These are phyloP conservation scores for Aaosphaeria arxii DNA, from an alignment of 2,329 filamentous ascomycete genomes.

Conservation along the genomic window DNA sequence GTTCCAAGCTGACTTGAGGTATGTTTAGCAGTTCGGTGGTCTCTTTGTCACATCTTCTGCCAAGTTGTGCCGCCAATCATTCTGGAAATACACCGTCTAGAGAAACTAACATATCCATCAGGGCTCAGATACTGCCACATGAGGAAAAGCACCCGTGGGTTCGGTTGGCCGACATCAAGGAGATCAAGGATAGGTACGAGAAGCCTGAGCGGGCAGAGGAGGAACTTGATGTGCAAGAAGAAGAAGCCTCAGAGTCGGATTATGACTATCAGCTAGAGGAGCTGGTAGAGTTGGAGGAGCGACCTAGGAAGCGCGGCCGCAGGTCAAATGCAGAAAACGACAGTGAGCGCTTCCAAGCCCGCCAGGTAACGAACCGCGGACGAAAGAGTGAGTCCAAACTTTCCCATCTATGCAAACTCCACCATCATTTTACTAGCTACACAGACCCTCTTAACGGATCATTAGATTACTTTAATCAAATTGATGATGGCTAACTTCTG, in stretches of 20 bases:
- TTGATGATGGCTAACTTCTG: neutral
- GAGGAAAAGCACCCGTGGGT: conserved; percentile 29
- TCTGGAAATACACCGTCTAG: too few species aligned
- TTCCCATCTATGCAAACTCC: too few species aligned
- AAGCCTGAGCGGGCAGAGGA: conserved; percentile 13
- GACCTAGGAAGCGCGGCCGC: conserved; percentile 14
- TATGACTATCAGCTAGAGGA: conserved; percentile 28
- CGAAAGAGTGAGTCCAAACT: conserved; percentile 1
- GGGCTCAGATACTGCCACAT: conserved; percentile 21
- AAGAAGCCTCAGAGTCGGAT: conserved; percentile 13
- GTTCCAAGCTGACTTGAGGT: conserved; percentile 22
- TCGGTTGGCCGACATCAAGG: conserved; percentile 27
- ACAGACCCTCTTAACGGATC: neutral
- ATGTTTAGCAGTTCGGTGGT: too few species aligned
- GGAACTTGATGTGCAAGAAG: conserved; percentile 3
- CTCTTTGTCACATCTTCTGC: too few species aligned
- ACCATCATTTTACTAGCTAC: too few species aligned
- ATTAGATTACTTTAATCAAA: neutral
- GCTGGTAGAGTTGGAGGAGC: conserved; percentile 21
- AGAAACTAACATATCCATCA: too few species aligned
- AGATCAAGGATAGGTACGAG: conserved; percentile 27
- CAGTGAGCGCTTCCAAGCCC: neutral
- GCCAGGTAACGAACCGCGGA: neutral
- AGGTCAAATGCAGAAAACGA: neutral
- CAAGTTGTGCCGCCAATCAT: too few species aligned